Evolutionary conservation across 345 rosid species (phyloP), one percentile per base, ranked within the genome.

Genomic region (Eucalyptus dawsonii): DNA sequence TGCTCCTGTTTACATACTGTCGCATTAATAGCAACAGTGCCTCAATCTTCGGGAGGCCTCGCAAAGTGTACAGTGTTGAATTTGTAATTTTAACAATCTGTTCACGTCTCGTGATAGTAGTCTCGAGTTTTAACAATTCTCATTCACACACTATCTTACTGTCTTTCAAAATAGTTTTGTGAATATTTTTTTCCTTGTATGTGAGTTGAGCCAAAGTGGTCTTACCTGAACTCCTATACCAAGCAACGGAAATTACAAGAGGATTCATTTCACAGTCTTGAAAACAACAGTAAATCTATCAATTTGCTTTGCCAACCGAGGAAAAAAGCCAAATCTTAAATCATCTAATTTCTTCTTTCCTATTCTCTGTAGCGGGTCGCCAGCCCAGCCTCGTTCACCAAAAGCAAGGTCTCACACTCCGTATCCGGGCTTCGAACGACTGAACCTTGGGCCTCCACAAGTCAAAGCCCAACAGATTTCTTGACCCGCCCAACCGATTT

Each of bases 111-210:
- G 7, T 25, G 6, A 0, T 0, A 0, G 22, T 3, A 3, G n/a
- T 11, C 14, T 27, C 2, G 8, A 27, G 15, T 25, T 60, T 4
- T 60, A 4, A 60, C 0, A 0, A 27, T 25, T 58, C 8, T 60
- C 1, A 60, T 60, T 60, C 0, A 60, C 4, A 3, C 0, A 27
- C 2, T 0, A 60, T 11, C 0, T 25, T 25, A 25, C 13, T 0
- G 4, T 60, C 3, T 5, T 6, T 60, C 4, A 12, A 60, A 60
- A 60, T 27, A 60, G 0, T 60, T 60, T 60, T 58, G 9, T 60
- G n/a, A 25, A 25, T 0, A 11, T 60, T 25, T 60, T 25, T 58
- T 25, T 60, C 1, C 11, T 58, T 58, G 14, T 10, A 24, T 24
- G 29, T 2, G 14, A 58, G 65, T 60, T 25, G 14, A 60, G 67